phyloP scores from a whole-genome alignment of 306 rosid genomes.

The Pterocarpus macrocarpus region DNA sequence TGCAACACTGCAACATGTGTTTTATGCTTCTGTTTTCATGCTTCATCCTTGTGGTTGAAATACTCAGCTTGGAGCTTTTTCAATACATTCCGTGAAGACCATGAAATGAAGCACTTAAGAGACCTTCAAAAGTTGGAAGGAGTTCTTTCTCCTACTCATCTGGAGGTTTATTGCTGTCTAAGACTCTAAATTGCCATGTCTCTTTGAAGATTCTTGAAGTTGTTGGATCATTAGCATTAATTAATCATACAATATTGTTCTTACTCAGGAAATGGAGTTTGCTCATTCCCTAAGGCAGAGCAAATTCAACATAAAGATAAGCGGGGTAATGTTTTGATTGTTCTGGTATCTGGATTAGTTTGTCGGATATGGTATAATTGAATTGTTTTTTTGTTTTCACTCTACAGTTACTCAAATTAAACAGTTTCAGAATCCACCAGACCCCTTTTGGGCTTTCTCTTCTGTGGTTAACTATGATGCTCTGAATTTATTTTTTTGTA shows the following conservation, averaged over 20 bases:
- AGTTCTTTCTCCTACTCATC: conserved; percentile 91
- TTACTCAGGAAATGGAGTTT: conserved; percentile 91
- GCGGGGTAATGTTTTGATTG: conserved; percentile 71
- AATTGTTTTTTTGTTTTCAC: not conserved
- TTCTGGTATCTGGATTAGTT: conserved; percentile 20
- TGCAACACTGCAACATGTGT: conserved; percentile 1
- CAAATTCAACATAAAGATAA: conserved; percentile 93
- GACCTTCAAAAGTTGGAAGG: conserved; percentile 96
- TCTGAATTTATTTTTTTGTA: not conserved
- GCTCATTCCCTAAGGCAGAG: conserved; percentile 90
- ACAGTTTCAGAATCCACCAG: not conserved
- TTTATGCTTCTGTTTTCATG: conserved; percentile 31
- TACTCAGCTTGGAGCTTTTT: conserved; percentile 80
- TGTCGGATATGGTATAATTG: not conserved
- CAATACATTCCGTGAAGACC: conserved; percentile 89
- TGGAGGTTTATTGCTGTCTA: conserved; percentile 61
- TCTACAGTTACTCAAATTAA: not conserved
- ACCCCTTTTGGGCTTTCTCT: not conserved
- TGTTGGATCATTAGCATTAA: conserved; percentile 26
- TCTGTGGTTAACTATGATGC: conserved; percentile 8
- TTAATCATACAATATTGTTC: conserved; percentile 29
- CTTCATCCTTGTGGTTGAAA: conserved; percentile 25
- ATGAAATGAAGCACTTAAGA: conserved; percentile 84
- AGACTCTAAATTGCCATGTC: conserved; percentile 43
- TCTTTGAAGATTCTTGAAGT: conserved; percentile 20